Evolutionary conservation across 495 filamentous ascomycete species (phyloP).

Genomic region (Penicillium fimorum): DNA sequence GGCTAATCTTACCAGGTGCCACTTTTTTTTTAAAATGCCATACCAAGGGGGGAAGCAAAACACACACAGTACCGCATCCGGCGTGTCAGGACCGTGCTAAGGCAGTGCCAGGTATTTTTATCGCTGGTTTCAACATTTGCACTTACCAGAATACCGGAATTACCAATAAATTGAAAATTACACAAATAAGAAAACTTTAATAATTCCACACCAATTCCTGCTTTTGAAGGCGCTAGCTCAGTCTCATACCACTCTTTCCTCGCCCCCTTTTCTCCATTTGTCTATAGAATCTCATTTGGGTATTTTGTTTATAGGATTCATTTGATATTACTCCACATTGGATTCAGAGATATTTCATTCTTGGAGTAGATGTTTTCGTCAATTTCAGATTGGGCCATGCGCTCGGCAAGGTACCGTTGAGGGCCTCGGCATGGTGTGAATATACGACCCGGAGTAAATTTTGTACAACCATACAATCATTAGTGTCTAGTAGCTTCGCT

Average conservation of each 20-base stretch:
- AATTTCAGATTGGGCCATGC: background rate
- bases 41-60: constrained; percentile 10
- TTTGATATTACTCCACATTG: too few species aligned
- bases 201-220: constrained; percentile 10
- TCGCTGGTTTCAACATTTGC: background rate
- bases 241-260: constrained; percentile 17
- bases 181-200: background rate
- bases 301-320: background rate
- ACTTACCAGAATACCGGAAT: background rate
- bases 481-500: background rate
- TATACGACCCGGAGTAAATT: background rate
- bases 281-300: background rate
- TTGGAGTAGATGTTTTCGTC: background rate
- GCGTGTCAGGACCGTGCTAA: background rate
- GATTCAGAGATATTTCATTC: background rate
- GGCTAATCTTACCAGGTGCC: constrained; percentile 15
- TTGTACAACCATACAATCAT: background rate
- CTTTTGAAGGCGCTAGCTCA: constrained; percentile 6
- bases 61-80: constrained; percentile 29
- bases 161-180: background rate
- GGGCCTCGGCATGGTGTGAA: background rate
- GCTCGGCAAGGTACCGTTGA: constrained; percentile 1
- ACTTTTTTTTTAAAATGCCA: constrained; percentile 4
- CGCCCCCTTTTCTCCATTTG: constrained; percentile 20
- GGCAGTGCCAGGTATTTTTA: constrained; percentile 6